Conservation (phyloP, 495 filamentous ascomycete genomes). For the Hypoxylon fuscum region DNA sequence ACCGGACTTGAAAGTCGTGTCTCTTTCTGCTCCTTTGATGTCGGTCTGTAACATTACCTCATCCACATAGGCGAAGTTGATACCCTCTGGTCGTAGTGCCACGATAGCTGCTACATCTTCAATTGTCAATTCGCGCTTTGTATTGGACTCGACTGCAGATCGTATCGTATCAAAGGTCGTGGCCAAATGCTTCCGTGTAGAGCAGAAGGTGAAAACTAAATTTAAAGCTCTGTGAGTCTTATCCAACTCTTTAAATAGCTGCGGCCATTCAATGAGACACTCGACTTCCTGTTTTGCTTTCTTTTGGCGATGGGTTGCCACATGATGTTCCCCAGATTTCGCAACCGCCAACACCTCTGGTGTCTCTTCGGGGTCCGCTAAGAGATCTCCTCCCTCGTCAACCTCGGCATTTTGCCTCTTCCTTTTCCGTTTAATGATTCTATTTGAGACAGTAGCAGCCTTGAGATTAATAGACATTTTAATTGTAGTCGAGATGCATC, state of each 20-base stretch:
- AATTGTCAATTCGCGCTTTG: constrained; percentile 70
- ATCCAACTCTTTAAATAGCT: constrained; percentile 73
- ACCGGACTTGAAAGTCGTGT: constrained; percentile 59
- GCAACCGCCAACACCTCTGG: constrained; percentile 32
- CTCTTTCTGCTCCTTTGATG: constrained; percentile 69
- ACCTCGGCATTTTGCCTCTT: constrained; percentile 59
- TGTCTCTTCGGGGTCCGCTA: not conserved
- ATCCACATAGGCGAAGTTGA: constrained; percentile 88
- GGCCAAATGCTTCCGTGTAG: constrained; percentile 86
- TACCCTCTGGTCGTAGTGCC: constrained; percentile 75
- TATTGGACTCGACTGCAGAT: constrained; percentile 83
- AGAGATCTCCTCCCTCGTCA: constrained; percentile 10
- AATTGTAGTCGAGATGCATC: constrained; percentile 43
- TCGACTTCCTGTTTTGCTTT: constrained; percentile 30
- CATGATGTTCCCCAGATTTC: constrained; percentile 16
- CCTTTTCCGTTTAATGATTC: constrained; percentile 57
- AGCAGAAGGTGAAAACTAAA: constrained; percentile 93
- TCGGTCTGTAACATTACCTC: constrained; percentile 82
- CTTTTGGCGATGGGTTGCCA: constrained; percentile 24
- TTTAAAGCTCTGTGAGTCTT: constrained; percentile 87
- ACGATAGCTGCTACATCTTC: constrained; percentile 86
- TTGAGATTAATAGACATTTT: constrained; percentile 66
- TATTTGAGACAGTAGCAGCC: constrained; percentile 64
- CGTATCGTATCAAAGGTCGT: constrained; percentile 92
- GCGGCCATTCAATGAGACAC: constrained; percentile 69